These are phyloP conservation scores for Xylaria sp. DNA, from an alignment of 2,329 filamentous ascomycete species.

Conservation along the genomic window DNA sequence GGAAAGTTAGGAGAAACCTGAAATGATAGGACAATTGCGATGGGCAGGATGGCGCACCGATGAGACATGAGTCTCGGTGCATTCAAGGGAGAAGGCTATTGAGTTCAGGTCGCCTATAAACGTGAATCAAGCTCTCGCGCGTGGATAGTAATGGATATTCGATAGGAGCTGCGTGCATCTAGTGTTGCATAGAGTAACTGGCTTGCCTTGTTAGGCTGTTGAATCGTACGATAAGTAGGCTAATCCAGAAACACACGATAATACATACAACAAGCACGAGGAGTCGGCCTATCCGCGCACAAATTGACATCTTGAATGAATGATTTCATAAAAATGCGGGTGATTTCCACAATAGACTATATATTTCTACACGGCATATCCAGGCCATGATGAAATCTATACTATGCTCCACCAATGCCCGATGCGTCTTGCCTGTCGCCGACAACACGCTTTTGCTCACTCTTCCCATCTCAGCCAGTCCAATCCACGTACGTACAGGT, in stretches of 20 bases:
- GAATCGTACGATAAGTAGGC: neutral
- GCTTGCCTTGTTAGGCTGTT: neutral
- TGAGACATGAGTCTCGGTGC: neutral
- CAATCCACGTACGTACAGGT: constrained; percentile 21
- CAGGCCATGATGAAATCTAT: constrained; percentile 23
- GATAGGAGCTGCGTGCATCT: neutral
- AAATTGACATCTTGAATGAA: neutral
- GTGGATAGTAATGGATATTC: neutral
- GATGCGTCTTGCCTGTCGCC: constrained; percentile 8
- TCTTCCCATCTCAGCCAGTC: constrained; percentile 2
- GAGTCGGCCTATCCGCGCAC: neutral
- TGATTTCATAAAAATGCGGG: neutral
- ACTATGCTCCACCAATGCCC: constrained; percentile 17
- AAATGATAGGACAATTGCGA: neutral
- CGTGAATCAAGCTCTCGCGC: neutral
- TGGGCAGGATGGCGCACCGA: neutral
- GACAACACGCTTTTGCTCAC: constrained; percentile 18
- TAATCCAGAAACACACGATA: neutral
- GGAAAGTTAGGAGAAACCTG: neutral
- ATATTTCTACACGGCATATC: constrained; percentile 13
- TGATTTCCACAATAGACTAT: neutral
- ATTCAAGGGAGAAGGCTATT: neutral
- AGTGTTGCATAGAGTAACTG: neutral
- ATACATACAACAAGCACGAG: neutral
- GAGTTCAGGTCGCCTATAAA: neutral